Percentiles rank a stretch among this genome's conserved stretches.
phyloP scores from a whole-genome alignment of 306 rosid genomes.

The Clitoria ternatea region DNA sequence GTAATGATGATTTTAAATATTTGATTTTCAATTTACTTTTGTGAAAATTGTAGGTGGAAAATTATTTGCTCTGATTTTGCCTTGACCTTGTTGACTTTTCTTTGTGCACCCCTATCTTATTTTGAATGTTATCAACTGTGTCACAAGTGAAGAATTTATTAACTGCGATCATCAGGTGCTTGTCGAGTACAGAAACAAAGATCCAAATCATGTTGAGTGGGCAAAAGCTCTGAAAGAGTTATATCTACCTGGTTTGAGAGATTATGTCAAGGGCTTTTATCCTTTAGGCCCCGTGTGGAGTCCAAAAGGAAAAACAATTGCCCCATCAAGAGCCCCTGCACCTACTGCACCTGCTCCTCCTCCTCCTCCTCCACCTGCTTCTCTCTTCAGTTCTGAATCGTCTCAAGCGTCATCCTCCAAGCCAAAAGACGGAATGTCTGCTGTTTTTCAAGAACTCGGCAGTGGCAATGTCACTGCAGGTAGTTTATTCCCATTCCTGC shows the following conservation, averaged over 20 bases:
- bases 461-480: conserved; percentile 72
- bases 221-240: conserved; percentile 94
- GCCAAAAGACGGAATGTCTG: conserved; percentile 84
- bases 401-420: conserved; percentile 82
- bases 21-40: conserved; percentile 1
- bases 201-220: conserved; percentile 94
- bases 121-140: neutral
- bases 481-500: conserved; percentile 25
- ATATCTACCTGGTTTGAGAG: conserved; percentile 90
- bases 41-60: neutral
- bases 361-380: conserved; percentile 83
- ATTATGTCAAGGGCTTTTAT: conserved; percentile 74
- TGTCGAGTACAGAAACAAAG: conserved; percentile 83
- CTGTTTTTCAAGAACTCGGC: conserved; percentile 77
- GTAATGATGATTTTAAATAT: conserved; percentile 4
- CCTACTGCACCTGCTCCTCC: conserved; percentile 73
- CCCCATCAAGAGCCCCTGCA: conserved; percentile 58
- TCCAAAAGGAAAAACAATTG: conserved; percentile 59
- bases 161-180: conserved; percentile 60
- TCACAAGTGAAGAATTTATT: neutral
- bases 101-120: neutral
- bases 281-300: conserved; percentile 96
- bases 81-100: neutral
- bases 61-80: neutral
- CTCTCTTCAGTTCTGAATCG: conserved; percentile 75